Evolutionary conservation across 2,329 filamentous ascomycete genomes (phyloP).

Genomic region (Paraphaeosphaeria minitans): DNA sequence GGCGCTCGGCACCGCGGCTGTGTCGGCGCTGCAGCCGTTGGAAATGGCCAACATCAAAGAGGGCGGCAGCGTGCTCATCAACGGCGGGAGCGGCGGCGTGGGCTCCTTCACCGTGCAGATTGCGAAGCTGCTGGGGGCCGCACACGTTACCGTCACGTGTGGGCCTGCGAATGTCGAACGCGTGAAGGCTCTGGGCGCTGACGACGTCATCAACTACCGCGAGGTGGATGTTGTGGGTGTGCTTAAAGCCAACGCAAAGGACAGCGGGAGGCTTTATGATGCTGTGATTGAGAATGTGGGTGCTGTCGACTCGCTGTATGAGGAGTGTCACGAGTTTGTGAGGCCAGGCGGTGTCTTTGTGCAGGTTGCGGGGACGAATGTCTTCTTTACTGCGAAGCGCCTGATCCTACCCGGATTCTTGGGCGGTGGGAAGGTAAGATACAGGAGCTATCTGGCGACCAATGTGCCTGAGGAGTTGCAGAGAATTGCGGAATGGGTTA

Average conservation of each 20-base stretch:
- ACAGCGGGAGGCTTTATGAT: constrained; percentile 48
- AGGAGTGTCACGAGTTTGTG: constrained; percentile 24
- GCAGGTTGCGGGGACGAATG: constrained; percentile 25
- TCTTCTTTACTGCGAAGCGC: constrained; percentile 15
- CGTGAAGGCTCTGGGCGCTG: constrained; percentile 63
- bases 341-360: constrained; percentile 23
- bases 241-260: constrained; percentile 51
- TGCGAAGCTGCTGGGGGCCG: constrained; percentile 59
- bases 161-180: constrained; percentile 57
- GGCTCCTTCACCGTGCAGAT: constrained; percentile 67
- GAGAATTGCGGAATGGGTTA: constrained; percentile 57
- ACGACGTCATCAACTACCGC: constrained; percentile 66
- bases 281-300: constrained; percentile 64
- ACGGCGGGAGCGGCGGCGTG: constrained; percentile 66
- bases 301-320: constrained; percentile 21
- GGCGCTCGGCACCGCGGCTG: constrained; percentile 26
- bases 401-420: constrained; percentile 43
- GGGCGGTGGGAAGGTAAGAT: constrained; percentile 55
- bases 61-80: constrained; percentile 62
- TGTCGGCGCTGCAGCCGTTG: constrained; percentile 30
- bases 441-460: constrained; percentile 39
- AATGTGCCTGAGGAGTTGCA: constrained; percentile 5
- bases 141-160: constrained; percentile 3
- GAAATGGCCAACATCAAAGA: constrained; percentile 24
- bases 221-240: constrained; percentile 51